Conservation (phyloP, 2,329 filamentous ascomycete species). For the Alternaria brassicae region DNA sequence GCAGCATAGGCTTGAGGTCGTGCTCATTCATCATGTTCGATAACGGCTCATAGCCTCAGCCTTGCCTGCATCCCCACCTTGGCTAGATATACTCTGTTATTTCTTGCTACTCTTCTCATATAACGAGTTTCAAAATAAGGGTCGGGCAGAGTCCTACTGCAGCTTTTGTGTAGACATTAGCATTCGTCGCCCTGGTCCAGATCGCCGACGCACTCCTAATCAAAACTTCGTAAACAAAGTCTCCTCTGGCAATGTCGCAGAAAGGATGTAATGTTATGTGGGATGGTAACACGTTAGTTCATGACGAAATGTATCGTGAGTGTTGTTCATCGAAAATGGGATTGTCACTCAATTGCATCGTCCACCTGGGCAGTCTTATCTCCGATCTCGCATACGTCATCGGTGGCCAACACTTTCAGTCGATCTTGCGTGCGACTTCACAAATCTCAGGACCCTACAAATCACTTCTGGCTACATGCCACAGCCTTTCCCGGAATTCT, state of each 20-base stretch:
- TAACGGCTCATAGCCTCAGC: background rate
- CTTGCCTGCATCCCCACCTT: background rate
- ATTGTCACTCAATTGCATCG: background rate
- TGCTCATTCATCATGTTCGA: background rate
- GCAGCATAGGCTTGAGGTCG: background rate
- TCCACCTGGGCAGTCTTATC: background rate
- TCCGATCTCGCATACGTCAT: constrained; percentile 13
- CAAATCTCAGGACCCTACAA: background rate
- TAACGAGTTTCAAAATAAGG: background rate
- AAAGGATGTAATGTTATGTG: no score
- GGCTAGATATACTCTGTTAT: background rate
- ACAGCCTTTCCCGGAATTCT: background rate
- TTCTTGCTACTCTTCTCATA: background rate
- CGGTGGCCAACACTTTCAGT: constrained; percentile 11
- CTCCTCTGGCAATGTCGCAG: background rate
- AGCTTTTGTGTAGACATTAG: background rate
- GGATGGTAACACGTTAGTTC: background rate
- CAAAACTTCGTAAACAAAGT: background rate
- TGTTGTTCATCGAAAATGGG: background rate
- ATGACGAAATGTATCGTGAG: background rate
- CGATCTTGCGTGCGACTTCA: background rate
- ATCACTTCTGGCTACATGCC: background rate
- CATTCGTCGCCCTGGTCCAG: background rate
- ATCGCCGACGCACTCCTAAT: background rate
- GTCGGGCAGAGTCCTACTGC: background rate